Percentiles rank a stretch among this genome's conserved stretches.
Conservation (phyloP, 371 early-diverging fungal species). For the Neoconidiobolus thromboides region DNA sequence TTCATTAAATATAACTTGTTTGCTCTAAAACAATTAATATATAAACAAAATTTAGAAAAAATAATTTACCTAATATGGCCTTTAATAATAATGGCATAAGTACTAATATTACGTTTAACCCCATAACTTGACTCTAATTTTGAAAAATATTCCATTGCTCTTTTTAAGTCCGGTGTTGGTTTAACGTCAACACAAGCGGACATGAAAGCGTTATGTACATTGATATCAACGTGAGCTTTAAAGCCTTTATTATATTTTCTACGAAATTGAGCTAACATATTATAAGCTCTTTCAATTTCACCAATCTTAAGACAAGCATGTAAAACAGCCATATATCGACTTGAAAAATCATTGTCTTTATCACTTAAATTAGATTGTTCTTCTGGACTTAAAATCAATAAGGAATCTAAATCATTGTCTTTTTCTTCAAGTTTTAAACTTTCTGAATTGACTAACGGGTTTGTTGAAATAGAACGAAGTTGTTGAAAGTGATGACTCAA, state of each 20-base stretch:
- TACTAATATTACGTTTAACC: conserved; percentile 36
- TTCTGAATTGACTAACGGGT: too few species aligned
- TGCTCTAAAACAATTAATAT: conserved; percentile 12
- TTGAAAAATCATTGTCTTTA: not conserved
- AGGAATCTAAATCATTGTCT: not conserved
- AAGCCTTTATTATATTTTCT: conserved; percentile 41
- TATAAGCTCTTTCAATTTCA: conserved; percentile 52
- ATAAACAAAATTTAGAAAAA: not conserved
- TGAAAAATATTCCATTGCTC: conserved; percentile 61
- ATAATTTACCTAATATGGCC: conserved; percentile 40
- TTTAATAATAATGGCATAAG: conserved; percentile 55
- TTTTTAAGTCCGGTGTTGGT: conserved; percentile 24
- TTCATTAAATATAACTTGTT: conserved; percentile 32
- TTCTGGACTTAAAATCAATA: not conserved
- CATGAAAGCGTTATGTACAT: conserved; percentile 65
- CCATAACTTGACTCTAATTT: conserved; percentile 23
- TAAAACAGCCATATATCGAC: conserved; percentile 26
- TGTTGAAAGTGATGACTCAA: too few species aligned
- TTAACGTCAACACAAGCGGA: conserved; percentile 39
- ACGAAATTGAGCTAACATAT: conserved; percentile 45
- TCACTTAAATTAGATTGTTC: not conserved
- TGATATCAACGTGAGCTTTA: conserved; percentile 41
- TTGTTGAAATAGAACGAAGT: too few species aligned
- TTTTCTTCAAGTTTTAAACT: too few species aligned
- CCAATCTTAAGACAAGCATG: conserved; percentile 60